Conservation (phyloP, 2,329 filamentous ascomycete genomes). For the Aspergillus cejpii region DNA sequence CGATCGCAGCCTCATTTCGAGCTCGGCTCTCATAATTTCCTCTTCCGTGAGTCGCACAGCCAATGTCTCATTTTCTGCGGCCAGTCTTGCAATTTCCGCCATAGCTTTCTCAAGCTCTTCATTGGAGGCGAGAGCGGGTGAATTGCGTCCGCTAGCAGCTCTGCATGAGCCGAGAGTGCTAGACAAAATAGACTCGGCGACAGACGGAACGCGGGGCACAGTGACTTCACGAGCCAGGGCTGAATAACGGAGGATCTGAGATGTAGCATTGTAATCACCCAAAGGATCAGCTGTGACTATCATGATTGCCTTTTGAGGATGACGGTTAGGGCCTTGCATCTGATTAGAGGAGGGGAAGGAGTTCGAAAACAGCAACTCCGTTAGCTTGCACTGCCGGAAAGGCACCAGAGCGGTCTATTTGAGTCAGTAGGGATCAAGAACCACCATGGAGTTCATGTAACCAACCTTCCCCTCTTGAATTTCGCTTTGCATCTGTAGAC, state of each 20-base stretch:
- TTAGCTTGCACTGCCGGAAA: constrained; percentile 78
- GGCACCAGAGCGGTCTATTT: constrained; percentile 63
- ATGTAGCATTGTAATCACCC: constrained; percentile 94
- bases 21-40: constrained; percentile 60
- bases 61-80: constrained; percentile 68
- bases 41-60: constrained; percentile 64
- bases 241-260: constrained; percentile 89
- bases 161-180: constrained; percentile 28
- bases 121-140: constrained; percentile 34
- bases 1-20: constrained; percentile 65
- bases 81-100: constrained; percentile 71
- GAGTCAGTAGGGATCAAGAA: constrained; percentile 10
- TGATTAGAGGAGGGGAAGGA: constrained; percentile 63
- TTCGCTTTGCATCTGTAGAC: constrained; percentile 89
- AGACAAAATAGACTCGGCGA: constrained; percentile 61
- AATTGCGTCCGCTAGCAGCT: constrained; percentile 38
- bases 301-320: constrained; percentile 87
- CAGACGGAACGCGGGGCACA: constrained; percentile 77
- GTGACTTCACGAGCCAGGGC: constrained; percentile 89
- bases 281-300: constrained; percentile 89
- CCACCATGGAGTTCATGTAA: constrained; percentile 19
- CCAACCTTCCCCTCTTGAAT: constrained; percentile 67
- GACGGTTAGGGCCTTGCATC: constrained; percentile 46
- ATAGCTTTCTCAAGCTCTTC: constrained; percentile 77
- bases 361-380: constrained; percentile 79